A percentile compares a stretch with the other conserved stretches of the same genome.
Conservation (phyloP, 2,329 filamentous ascomycete genomes). For the Fusarium subtropicale region DNA sequence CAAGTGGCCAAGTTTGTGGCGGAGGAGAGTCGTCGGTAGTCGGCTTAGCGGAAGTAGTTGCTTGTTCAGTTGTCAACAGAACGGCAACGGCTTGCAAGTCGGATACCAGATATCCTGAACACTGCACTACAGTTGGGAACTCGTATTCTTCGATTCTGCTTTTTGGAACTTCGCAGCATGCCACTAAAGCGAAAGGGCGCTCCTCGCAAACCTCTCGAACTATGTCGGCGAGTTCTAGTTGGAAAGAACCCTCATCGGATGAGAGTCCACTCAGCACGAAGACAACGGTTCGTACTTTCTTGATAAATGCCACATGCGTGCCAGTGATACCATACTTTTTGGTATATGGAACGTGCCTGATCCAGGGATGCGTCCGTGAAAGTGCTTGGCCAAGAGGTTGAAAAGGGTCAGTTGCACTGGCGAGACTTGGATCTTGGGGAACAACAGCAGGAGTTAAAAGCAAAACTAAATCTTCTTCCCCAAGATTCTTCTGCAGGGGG, state of each 20-base stretch:
- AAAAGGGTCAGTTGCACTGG: conserved; percentile 72
- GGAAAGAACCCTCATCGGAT: conserved; percentile 60
- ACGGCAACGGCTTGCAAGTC: conserved; percentile 64
- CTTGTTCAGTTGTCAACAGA: conserved; percentile 61
- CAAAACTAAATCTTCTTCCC: conserved; percentile 66
- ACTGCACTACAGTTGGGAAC: conserved; percentile 65
- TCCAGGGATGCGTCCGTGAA: conserved; percentile 66
- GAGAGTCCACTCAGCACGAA: conserved; percentile 68
- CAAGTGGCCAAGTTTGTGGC: conserved; percentile 56
- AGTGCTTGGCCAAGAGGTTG: conserved; percentile 75
- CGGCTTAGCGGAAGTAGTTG: conserved; percentile 6
- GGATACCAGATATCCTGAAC: conserved; percentile 59
- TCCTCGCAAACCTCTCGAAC: conserved; percentile 59
- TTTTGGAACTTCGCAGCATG: conserved; percentile 61
- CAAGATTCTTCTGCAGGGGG: conserved; percentile 59
- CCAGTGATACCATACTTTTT: conserved; percentile 71
- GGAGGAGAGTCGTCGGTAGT: conserved; percentile 35
- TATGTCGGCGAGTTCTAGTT: conserved; percentile 63
- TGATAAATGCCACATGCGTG: conserved; percentile 72
- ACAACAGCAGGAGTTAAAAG: conserved; percentile 69
- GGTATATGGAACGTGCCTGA: conserved; percentile 79
- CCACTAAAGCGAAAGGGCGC: conserved; percentile 63
- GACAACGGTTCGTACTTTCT: conserved; percentile 68
- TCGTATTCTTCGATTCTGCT: conserved; percentile 54
- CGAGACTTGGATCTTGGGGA: conserved; percentile 56